Evolutionary conservation across 306 rosid species (phyloP).

Genomic region (Vigna trinervia): DNA sequence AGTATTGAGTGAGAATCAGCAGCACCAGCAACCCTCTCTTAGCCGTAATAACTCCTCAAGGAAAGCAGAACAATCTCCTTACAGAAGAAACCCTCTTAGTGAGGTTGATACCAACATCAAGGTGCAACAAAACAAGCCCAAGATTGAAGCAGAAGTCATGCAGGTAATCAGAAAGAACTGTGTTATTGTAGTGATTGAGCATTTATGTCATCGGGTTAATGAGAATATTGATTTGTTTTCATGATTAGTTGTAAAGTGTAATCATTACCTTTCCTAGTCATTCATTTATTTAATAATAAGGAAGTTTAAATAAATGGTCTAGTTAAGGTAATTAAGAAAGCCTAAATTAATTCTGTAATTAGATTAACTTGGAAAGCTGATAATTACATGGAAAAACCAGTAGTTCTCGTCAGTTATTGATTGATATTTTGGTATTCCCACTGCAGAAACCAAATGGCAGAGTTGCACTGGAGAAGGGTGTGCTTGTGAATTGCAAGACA

Average conservation of each 20-base stretch:
- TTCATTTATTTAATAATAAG: not conserved
- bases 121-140: conserved; percentile 56
- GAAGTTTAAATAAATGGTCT: not conserved
- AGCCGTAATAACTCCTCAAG: conserved; percentile 85
- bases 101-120: conserved; percentile 71
- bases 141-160: conserved; percentile 52
- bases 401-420: not conserved
- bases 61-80: conserved; percentile 91
- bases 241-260: not conserved
- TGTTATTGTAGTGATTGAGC: not conserved
- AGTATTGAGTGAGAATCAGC: conserved; percentile 50
- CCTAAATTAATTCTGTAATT: not conserved
- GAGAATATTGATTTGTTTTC: not conserved
- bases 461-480: conserved; percentile 54
- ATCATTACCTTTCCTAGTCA: not conserved
- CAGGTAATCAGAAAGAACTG: conserved; percentile 53
- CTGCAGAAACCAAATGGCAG: conserved; percentile 64
- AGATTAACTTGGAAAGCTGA: not conserved
- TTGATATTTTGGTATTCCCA: conserved; percentile 14
- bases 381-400: not conserved
- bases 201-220: not conserved
- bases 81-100: conserved; percentile 80
- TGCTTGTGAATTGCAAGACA: conserved; percentile 39
- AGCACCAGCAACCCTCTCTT: conserved; percentile 70
- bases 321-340: no score